Evolutionary conservation across 2,329 filamentous ascomycete species (phyloP).

Genomic region (Colletotrichum sojae): DNA sequence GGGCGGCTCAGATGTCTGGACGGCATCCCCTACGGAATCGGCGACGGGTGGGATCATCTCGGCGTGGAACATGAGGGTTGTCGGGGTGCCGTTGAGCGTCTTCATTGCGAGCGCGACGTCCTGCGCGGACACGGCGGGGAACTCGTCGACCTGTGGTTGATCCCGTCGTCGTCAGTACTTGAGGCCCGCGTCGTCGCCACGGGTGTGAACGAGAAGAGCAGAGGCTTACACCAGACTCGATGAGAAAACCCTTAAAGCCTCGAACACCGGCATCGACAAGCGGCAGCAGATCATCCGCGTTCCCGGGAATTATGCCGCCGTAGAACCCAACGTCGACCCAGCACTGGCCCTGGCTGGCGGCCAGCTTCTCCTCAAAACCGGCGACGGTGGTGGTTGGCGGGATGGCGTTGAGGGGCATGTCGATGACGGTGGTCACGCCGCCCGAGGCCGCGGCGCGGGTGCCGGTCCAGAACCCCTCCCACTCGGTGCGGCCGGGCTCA

Average conservation of each 20-base stretch:
- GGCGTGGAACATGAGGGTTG: slow-evolving; percentile 98
- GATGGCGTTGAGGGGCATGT: slow-evolving; percentile 98
- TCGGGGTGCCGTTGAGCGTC: slow-evolving; percentile 83
- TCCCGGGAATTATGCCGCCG: slow-evolving; percentile 93
- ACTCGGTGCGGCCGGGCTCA: slow-evolving; percentile 96
- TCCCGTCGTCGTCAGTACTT: slow-evolving; percentile 31
- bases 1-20: slow-evolving; percentile 78
- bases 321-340: slow-evolving; percentile 99
- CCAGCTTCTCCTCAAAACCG: slow-evolving; percentile 87
- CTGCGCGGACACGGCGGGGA: slow-evolving; percentile 85
- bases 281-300: slow-evolving; percentile 82
- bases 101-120: slow-evolving; percentile 87
- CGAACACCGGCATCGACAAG: slow-evolving; percentile 89
- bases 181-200: neutral
- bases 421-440: slow-evolving; percentile 95
- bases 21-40: slow-evolving; percentile 83
- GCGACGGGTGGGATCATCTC: slow-evolving; percentile 96
- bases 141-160: slow-evolving; percentile 83
- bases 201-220: neutral
- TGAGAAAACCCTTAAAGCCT: slow-evolving; percentile 98
- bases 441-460: slow-evolving; percentile 95
- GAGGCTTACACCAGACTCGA: slow-evolving; percentile 87
- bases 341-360: slow-evolving; percentile 87
- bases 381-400: slow-evolving; percentile 92
- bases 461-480: slow-evolving; percentile 97